Evolutionary conservation across 768 basidiomycete genomes (phyloP).

Genomic region (Hortiboletus flavorubellus): DNA sequence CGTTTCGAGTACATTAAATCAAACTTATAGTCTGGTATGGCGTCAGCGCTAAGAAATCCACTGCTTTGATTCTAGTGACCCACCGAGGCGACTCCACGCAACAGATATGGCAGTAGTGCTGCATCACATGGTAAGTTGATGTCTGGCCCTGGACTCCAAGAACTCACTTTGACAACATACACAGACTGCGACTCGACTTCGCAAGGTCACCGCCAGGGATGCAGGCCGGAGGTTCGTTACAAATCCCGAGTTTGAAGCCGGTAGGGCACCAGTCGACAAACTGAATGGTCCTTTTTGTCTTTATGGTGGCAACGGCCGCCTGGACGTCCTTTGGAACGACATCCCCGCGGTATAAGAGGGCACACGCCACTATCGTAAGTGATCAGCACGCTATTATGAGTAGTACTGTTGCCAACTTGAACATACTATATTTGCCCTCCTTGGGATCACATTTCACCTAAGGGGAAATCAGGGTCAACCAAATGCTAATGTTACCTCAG

Average conservation of each 20-base stretch:
- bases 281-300: slow-evolving; percentile 97
- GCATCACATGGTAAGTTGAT: slow-evolving; percentile 2
- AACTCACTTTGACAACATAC: slow-evolving; percentile 90
- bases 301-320: slow-evolving; percentile 88
- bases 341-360: slow-evolving; percentile 90
- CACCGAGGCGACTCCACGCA: slow-evolving; percentile 87
- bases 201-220: slow-evolving; percentile 96
- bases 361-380: slow-evolving; percentile 71
- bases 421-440: slow-evolving; percentile 95
- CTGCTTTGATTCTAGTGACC: slow-evolving; percentile 11
- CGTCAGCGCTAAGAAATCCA: slow-evolving; percentile 5
- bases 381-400: slow-evolving; percentile 11
- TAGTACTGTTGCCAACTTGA: slow-evolving; percentile 9
- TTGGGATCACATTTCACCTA: slow-evolving; percentile 86
- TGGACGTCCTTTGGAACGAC: slow-evolving; percentile 97
- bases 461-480: slow-evolving; percentile 1
- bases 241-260: slow-evolving; percentile 97
- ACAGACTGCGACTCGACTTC: slow-evolving; percentile 88
- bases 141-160: not conserved
- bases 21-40: slow-evolving; percentile 83
- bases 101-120: slow-evolving; percentile 92
- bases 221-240: slow-evolving; percentile 90
- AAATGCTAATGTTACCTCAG: not conserved
- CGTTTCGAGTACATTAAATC: slow-evolving; percentile 97
- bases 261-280: slow-evolving; percentile 99